These are phyloP conservation scores for Ganoderma sp. DNA, from an alignment of 1,284 basidiomycete genomes.

Conservation along the genomic window DNA sequence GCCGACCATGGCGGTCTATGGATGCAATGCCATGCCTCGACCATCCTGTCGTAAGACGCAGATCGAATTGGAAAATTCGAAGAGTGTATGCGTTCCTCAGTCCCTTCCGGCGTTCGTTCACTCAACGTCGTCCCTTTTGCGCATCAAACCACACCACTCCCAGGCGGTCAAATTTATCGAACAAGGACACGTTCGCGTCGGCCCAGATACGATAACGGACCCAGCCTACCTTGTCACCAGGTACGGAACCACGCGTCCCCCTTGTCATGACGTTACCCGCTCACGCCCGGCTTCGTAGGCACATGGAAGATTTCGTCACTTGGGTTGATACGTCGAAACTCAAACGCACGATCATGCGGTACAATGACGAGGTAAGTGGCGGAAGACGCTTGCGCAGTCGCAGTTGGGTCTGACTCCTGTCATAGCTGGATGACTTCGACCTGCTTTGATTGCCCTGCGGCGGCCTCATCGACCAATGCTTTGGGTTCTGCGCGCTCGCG, in stretches of 20 bases:
- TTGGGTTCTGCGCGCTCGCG: not conserved
- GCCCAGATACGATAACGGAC: slow-evolving; percentile 95
- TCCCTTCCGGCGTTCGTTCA: not conserved
- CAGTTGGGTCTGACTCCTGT: slow-evolving; percentile 24
- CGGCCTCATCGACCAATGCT: not conserved
- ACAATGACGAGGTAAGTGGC: slow-evolving; percentile 90
- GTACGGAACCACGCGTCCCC: slow-evolving; percentile 42
- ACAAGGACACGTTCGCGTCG: slow-evolving; percentile 97
- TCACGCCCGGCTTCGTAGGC: slow-evolving; percentile 50
- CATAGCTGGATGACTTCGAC: slow-evolving; percentile 91
- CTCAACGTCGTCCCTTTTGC: not conserved
- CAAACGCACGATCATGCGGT: slow-evolving; percentile 94
- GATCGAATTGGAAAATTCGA: not conserved
- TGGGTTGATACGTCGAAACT: slow-evolving; percentile 99
- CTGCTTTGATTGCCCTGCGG: slow-evolving; percentile 58
- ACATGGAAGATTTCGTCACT: slow-evolving; percentile 99
- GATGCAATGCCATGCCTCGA: not conserved
- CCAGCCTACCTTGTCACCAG: slow-evolving; percentile 96
- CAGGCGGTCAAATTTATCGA: slow-evolving; percentile 97
- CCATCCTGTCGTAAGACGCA: not conserved
- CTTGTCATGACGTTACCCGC: not conserved
- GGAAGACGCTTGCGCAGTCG: slow-evolving; percentile 1
- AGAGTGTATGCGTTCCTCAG: not conserved
- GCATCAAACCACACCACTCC: not conserved
- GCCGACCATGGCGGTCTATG: not conserved